phyloP scores from a whole-genome alignment of 176 grass and related monocot species.

The Eleusine coracana region DNA sequence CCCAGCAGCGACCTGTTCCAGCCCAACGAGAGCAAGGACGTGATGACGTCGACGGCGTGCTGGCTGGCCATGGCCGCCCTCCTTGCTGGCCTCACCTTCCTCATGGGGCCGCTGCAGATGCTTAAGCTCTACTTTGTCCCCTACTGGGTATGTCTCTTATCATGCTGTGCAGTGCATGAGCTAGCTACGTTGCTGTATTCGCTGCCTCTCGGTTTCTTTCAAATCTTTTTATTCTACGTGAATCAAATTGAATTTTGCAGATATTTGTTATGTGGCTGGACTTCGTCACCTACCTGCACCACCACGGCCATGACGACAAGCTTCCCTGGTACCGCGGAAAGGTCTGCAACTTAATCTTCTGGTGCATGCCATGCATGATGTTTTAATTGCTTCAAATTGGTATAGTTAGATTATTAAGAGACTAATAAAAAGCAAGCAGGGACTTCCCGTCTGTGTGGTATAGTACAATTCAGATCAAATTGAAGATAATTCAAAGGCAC shows the following conservation, averaged over 20 bases:
- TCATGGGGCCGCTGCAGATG: constrained; percentile 43
- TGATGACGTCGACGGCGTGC: constrained; percentile 69
- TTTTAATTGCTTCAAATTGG: too few relatives aligned
- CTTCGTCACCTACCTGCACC: constrained; percentile 87
- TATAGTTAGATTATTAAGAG: too few relatives aligned
- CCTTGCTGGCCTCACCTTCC: constrained; percentile 52
- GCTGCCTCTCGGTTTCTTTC: background rate
- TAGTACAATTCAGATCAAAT: background rate
- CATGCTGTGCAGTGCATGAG: too few relatives aligned
- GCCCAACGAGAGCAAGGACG: constrained; percentile 56
- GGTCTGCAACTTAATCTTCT: constrained; percentile 22
- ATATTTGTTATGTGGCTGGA: constrained; percentile 88
- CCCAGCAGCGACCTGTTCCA: constrained; percentile 71
- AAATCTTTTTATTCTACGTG: background rate
- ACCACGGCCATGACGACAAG: constrained; percentile 57
- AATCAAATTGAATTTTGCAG: constrained; percentile 26
- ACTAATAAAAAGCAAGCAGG: too few relatives aligned
- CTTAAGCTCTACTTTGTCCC: constrained; percentile 53
- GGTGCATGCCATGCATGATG: too few relatives aligned
- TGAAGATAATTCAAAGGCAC: constrained; percentile 52
- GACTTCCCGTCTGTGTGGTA: too few relatives aligned
- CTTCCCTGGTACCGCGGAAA: constrained; percentile 92
- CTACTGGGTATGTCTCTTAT: constrained; percentile 52
- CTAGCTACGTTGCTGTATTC: background rate
- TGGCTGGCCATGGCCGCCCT: constrained; percentile 64